phyloP scores from a whole-genome alignment of 1,139 yeast species.

The Magnusiomyces sp. region DNA sequence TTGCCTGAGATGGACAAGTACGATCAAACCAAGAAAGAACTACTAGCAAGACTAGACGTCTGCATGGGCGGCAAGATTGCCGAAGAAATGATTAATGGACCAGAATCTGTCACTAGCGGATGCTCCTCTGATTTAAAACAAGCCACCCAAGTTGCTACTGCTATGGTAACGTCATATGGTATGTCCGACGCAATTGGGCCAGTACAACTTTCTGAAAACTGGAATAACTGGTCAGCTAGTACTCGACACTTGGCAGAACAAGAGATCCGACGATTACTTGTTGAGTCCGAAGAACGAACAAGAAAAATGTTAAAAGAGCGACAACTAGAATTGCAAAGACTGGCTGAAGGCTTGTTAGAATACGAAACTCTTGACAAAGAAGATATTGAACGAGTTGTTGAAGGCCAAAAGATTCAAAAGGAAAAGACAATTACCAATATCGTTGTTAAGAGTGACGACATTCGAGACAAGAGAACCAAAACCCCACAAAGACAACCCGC shows the following conservation, averaged over 20 bases:
- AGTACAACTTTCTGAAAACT: slow-evolving; percentile 63
- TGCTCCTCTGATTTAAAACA: slow-evolving; percentile 84
- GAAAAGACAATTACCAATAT: slow-evolving; percentile 65
- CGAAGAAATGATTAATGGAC: slow-evolving; percentile 85
- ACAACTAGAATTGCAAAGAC: slow-evolving; percentile 65
- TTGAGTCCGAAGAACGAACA: slow-evolving; percentile 73
- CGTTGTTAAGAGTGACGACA: slow-evolving; percentile 49
- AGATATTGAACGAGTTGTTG: slow-evolving; percentile 79
- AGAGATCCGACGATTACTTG: slow-evolving; percentile 70
- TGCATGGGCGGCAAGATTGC: slow-evolving; percentile 99
- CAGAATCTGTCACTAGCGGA: slow-evolving; percentile 88
- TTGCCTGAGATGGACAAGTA: slow-evolving; percentile 98
- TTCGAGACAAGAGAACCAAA: slow-evolving; percentile 29
- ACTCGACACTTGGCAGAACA: slow-evolving; percentile 85
- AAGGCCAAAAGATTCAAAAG: slow-evolving; percentile 65
- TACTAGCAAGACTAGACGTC: slow-evolving; percentile 86
- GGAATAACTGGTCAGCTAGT: slow-evolving; percentile 91
- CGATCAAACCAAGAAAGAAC: slow-evolving; percentile 82
- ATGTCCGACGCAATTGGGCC: slow-evolving; percentile 96
- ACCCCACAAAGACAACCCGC: background rate
- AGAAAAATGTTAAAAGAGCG: slow-evolving; percentile 50
- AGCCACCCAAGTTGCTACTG: slow-evolving; percentile 90
- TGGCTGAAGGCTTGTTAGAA: slow-evolving; percentile 89
- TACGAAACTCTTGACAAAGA: slow-evolving; percentile 90
- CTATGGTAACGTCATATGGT: slow-evolving; percentile 95